These are phyloP conservation scores for Polyporus tsugae DNA, from an alignment of 1,284 basidiomycete species.

Conservation along the genomic window DNA sequence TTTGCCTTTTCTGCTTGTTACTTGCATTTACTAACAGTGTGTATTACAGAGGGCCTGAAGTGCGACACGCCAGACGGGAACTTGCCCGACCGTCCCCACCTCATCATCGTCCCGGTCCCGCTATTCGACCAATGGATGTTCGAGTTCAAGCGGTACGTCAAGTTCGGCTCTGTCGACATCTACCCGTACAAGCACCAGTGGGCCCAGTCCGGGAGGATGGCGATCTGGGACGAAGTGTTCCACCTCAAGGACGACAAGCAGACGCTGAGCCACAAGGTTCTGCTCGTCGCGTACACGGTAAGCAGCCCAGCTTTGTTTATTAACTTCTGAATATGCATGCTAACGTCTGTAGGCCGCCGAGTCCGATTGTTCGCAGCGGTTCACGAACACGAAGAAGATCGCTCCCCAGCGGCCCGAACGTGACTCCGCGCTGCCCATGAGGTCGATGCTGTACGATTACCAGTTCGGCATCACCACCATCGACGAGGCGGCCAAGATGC, in stretches of 20 bases:
- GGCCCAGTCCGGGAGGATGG: neutral
- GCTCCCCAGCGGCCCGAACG: neutral
- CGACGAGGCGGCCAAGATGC: neutral
- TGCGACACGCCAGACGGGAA: neutral
- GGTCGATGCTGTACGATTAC: neutral
- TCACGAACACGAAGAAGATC: neutral
- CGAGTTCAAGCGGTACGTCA: neutral
- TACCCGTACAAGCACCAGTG: neutral
- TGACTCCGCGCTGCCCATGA: neutral
- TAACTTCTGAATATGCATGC: neutral
- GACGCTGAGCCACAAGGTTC: neutral
- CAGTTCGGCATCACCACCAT: neutral
- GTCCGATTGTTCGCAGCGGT: neutral
- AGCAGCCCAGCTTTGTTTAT: neutral
- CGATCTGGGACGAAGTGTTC: neutral
- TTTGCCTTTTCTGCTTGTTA: neutral
- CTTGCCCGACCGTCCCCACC: neutral
- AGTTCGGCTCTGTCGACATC: neutral
- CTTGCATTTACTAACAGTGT: neutral
- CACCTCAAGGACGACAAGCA: neutral
- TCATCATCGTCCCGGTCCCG: neutral
- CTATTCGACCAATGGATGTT: neutral
- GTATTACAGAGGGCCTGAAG: neutral
- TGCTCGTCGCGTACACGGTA: neutral
- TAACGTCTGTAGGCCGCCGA: neutral